Base-by-base conservation (phyloP, 306 rosid species). In the Spatholobus suberectus region DNA sequence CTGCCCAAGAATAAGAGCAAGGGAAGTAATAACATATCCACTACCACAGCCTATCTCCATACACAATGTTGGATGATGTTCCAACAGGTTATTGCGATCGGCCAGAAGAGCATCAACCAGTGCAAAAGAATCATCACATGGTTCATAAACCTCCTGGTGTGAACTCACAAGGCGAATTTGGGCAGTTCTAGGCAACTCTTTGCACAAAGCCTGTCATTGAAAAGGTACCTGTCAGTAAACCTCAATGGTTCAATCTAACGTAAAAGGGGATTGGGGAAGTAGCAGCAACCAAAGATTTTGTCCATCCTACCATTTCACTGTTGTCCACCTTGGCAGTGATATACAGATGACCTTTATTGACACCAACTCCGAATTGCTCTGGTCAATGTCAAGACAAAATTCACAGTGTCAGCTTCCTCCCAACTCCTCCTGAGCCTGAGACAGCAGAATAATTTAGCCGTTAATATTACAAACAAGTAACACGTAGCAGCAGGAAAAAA, bases 31-130 rank as follows among this genome's bases (percentile, higher is more conserved):
- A 55, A 94, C 94, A 82, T 96, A 94, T 67, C 99, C 99, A 70
- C 99, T 96, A 3, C 99, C 99, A 80, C 95, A 92, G 55, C 99
- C 98, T 80, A 96, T 87, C 87, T 96, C 98, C 89, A 96, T 73
- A 72, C 98, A 96, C 71, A 96, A 41, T 20, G 76, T 20, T 15
- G 99, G 98, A n/a, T 66, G 75, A 47, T 92, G 98, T 51, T 89
- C 86, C 80, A 92, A 67, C 63, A 96, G 79, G 87, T 89, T 88
- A 2, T 75, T 62, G 77, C 90, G 83, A 41, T 96, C 99, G 1
- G 99, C 95, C 55, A 96, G 89, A 81, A 96, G 97, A 17, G 98
- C 99, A 80, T 96, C 98, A 23, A 92, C 99, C 23, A 96, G 88
- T 4, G 99, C 98, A 87, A 93, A 96, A 11, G 98, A 96, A 83